Evolutionary conservation across 495 filamentous ascomycete species (phyloP).

Genomic region (Xylaria flabelliformis): DNA sequence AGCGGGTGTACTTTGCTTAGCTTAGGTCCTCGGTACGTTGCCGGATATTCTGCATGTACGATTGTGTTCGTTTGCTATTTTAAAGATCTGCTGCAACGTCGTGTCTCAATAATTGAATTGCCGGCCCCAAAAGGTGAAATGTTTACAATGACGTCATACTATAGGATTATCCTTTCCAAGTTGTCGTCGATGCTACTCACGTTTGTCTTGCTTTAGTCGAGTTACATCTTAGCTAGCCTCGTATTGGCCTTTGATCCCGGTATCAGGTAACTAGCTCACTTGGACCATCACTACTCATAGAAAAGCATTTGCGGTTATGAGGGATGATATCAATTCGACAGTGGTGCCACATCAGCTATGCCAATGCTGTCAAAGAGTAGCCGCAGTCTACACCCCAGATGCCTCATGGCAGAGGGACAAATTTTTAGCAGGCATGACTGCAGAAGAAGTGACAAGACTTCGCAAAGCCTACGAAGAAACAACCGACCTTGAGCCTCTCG

Average conservation of each 20-base stretch:
- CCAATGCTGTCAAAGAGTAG: conserved; percentile 1
- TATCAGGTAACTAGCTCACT: not conserved
- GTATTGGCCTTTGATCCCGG: not conserved
- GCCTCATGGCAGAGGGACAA: not conserved
- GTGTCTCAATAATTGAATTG: too few species aligned
- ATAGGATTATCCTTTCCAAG: not conserved
- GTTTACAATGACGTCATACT: not conserved
- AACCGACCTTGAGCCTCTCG: not conserved
- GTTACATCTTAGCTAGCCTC: not conserved
- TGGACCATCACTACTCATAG: not conserved
- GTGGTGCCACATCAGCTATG: not conserved
- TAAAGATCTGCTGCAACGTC: too few species aligned
- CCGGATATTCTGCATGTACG: not conserved
- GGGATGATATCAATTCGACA: not conserved
- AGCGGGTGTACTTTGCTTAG: not conserved
- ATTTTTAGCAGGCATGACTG: not conserved
- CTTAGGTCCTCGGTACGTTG: not conserved
- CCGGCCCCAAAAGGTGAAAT: not conserved
- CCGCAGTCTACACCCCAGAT: not conserved
- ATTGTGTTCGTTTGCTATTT: too few species aligned
- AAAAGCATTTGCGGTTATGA: not conserved
- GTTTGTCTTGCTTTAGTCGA: too few species aligned
- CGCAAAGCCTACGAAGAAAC: not conserved
- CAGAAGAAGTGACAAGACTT: not conserved
- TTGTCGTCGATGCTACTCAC: not conserved